These are phyloP conservation scores for Aurantiochytrium sp. DNA, from an alignment of 108 stramenopile genomes.

Conservation along the genomic window DNA sequence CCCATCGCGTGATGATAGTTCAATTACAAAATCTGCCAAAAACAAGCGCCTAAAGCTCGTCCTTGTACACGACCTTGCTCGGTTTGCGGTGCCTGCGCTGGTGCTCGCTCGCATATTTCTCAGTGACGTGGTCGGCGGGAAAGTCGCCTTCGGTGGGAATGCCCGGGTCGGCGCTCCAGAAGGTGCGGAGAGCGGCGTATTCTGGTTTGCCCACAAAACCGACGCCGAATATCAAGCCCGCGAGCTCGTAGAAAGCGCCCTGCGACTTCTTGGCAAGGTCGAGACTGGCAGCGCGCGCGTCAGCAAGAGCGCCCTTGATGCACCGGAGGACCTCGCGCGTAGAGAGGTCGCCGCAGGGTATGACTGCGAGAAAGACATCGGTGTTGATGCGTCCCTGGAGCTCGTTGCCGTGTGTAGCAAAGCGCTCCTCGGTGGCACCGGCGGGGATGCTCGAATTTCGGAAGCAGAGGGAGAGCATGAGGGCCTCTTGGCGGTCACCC, in stretches of 20 bases:
- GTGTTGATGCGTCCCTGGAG: background rate
- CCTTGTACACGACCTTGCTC: background rate
- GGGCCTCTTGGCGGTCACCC: background rate
- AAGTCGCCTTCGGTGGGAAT: background rate
- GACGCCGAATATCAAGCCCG: background rate
- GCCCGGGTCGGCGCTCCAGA: background rate
- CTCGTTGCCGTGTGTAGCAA: background rate
- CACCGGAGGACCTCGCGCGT: background rate
- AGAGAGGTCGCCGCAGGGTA: background rate
- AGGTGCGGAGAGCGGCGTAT: background rate
- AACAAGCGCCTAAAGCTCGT: constrained; percentile 9
- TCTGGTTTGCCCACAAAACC: background rate
- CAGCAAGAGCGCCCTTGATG: background rate
- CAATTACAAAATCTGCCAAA: no score
- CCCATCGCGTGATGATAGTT: background rate
- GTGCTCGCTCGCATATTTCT: background rate
- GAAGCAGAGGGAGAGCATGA: background rate
- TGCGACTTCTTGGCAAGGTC: background rate
- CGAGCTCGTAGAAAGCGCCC: background rate
- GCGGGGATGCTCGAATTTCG: background rate
- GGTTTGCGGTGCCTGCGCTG: background rate
- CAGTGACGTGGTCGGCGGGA: background rate
- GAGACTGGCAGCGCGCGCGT: background rate
- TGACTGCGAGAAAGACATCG: background rate
- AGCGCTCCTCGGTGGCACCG: background rate